phyloP scores from a whole-genome alignment of 371 early-diverging fungal species.

The Mortierella sp. region DNA sequence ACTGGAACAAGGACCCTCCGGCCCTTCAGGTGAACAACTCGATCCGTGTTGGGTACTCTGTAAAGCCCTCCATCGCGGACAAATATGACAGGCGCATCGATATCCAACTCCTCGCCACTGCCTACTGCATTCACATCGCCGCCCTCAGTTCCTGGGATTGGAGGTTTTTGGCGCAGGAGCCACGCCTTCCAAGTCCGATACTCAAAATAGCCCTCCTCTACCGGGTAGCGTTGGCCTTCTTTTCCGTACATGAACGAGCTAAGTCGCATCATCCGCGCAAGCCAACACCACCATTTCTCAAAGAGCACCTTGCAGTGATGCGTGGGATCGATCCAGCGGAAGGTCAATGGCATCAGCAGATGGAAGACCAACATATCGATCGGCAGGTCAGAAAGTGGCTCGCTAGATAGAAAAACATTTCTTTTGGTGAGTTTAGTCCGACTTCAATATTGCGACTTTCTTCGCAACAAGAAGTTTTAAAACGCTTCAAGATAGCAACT shows the following conservation, averaged over 20 bases:
- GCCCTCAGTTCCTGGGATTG: slow-evolving; percentile 21
- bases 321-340: slow-evolving; percentile 63
- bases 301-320: slow-evolving; percentile 54
- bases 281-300: slow-evolving; percentile 68
- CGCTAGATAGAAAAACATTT: slow-evolving; percentile 52
- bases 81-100: slow-evolving; percentile 63
- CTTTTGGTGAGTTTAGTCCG: neutral
- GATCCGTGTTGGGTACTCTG: slow-evolving; percentile 68
- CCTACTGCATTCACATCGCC: slow-evolving; percentile 5
- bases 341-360: slow-evolving; percentile 71
- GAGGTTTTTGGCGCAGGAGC: slow-evolving; percentile 45
- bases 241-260: slow-evolving; percentile 85
- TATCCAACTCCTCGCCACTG: slow-evolving; percentile 24
- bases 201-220: slow-evolving; percentile 74
- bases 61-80: slow-evolving; percentile 69
- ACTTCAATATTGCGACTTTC: too few species aligned
- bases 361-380: slow-evolving; percentile 81
- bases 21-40: slow-evolving; percentile 71
- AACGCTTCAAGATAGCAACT: slow-evolving; percentile 12
- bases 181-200: slow-evolving; percentile 62
- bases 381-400: slow-evolving; percentile 78
- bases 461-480: neutral
- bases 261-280: slow-evolving; percentile 72
- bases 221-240: slow-evolving; percentile 58
- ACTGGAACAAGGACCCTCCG: slow-evolving; percentile 81